These are phyloP conservation scores for Avena atlantica DNA, from an alignment of 176 grass and related monocot genomes.

Conservation along the genomic window DNA sequence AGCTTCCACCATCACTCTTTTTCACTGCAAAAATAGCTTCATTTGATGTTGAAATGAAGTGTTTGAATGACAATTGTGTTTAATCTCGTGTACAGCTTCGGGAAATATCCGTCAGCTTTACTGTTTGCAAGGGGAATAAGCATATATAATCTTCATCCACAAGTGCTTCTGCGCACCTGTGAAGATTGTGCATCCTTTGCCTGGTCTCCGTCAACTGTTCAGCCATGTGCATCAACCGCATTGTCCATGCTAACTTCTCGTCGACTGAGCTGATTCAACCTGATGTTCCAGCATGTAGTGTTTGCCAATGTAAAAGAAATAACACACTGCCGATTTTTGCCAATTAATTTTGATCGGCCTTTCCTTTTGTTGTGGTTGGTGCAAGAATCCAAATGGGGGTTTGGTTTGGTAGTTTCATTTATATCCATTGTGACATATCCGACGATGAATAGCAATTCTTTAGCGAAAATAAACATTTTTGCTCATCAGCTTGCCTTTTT, in stretches of 20 bases:
- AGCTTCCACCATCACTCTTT: constrained; percentile 7
- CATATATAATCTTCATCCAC: background rate
- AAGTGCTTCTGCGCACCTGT: background rate
- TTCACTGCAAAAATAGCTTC: background rate
- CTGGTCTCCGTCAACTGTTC: background rate
- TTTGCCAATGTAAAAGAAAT: constrained; percentile 44
- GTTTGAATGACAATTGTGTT: background rate
- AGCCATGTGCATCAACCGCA: background rate
- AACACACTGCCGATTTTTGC: constrained; percentile 26
- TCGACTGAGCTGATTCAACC: constrained; percentile 17
- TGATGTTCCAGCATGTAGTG: background rate
- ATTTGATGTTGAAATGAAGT: constrained; percentile 17
- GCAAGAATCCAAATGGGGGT: background rate
- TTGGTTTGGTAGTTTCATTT: constrained; percentile 30
- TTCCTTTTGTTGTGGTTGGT: constrained; percentile 15
- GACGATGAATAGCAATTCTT: background rate
- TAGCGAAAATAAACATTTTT: constrained; percentile 36
- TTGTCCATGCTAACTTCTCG: constrained; percentile 24
- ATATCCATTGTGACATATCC: background rate
- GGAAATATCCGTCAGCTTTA: constrained; percentile 93
- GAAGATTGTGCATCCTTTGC: constrained; percentile 39
- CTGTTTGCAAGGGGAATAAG: constrained; percentile 65
- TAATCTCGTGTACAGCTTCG: constrained; percentile 62
- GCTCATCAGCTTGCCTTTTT: background rate
- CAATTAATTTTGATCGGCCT: constrained; percentile 39